Base-by-base conservation (phyloP, 2,329 filamentous ascomycete genomes). In the Alternaria triticimaculans region DNA sequence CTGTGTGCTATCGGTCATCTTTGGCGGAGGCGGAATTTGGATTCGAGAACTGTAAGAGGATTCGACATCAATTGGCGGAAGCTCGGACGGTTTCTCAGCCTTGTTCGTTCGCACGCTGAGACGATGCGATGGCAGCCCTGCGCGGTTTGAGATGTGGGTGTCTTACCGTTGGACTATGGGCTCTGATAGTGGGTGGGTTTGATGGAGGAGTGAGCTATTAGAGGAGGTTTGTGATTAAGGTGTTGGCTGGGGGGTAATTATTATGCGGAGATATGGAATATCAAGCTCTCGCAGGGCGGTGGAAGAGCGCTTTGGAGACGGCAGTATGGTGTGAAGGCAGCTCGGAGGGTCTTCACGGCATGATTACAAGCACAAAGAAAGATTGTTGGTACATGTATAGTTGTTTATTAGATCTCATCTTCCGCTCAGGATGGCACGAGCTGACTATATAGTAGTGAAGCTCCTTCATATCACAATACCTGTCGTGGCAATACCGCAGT, bases 141-240 rank as follows among this genome's bases (percentile, higher is more conserved):
- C 44, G 21, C 44, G 8, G 21, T 21, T 20, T 23, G 9, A 23
- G 21, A 48, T 48, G 44, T 23, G 44, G 44, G 44, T 48, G 20
- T 48, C 44, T 48, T 48, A 48, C 44, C 44, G 21, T 23, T 48
- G 18, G 44, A 48, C 44, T 48, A 48, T 21, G 20, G 33, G 37
- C 37, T 41, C 37, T 18, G 15, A 18, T 4, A 11, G 9, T 41
- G 37, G 28, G 28, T 28, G 11, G 8, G 9, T 41, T 18, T 41
- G 37, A 41, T 41, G 37, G 37, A 41, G 37, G 2, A 18, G 9
- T 41, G 33, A 6, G 26, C 8, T 10, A 10, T 26, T 26, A 10
- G 25, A 26, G 25, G 25, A 26, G 25, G 25, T 25, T 25, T 25
- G 25, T 25, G 25, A 9, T 25, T 25, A 25, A 25, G 25, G 25